Evolutionary conservation across 75 land plant genomes (phyloP), one percentile per base, ranked within the genome.

Genomic region (Pinus taeda): DNA sequence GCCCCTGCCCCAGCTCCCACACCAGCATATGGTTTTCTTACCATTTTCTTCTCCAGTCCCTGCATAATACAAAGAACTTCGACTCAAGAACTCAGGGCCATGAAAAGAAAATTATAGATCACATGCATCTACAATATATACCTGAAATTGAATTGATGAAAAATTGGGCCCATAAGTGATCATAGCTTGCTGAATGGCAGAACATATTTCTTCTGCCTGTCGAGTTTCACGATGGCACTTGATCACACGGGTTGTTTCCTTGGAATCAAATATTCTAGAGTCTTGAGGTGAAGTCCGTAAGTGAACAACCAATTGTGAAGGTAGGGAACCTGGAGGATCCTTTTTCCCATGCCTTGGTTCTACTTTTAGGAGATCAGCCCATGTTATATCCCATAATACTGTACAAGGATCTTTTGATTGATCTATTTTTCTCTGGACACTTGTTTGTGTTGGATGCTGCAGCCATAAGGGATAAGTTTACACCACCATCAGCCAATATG

Each of bases 311-410:
- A 97, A 84, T 9, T 83, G 86, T 42, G 99, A 97, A 60, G 97
- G 93, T 57, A 75, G 81, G 60, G 83, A 78, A 55, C 77, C 87
- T 20, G 85, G 85, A 9, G 73, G 71, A 92, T 94, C 94, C 65
- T 90, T 86, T 74, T 85, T 91, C 67, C 92, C 93, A 76, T 78
- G 75, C 12, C 69, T 73, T 65, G 92, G 67, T 74, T 97, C 95
- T 87, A 97, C 88, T 33, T 90, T 84, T 67, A 75, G 66, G 11
- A 97, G 76, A 57, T 87, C 89, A 78, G 88, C 87, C 99, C 98
- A 97, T 29, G 77, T 18, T n/a, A 97, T 95, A 87, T 97, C 98
- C 99, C 98, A 97, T 20, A 93, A 57, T 56, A 97, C 86, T 26
- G 93, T 88, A 77, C 99, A 94, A 53, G 98, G 95, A 78, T 97